A percentile compares a stretch with the other conserved stretches of the same genome.
Conservation (phyloP, 805 yeast species). For the Starmerella floricola region DNA sequence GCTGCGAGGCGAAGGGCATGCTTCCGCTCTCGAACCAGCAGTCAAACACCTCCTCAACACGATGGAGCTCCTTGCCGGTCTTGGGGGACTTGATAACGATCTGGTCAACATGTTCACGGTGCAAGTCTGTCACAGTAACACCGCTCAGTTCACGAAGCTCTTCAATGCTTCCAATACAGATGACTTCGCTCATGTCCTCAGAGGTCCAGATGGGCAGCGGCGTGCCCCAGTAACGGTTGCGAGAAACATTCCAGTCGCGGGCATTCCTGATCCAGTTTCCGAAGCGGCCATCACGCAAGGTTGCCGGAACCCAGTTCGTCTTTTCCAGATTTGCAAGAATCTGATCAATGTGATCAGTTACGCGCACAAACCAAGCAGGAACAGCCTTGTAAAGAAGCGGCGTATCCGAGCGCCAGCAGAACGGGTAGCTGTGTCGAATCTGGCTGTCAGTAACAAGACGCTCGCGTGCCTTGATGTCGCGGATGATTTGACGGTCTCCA, state of each 20-base stretch:
- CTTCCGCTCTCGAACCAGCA: slow-evolving; percentile 99
- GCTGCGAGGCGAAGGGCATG: slow-evolving; percentile 96
- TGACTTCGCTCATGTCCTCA: slow-evolving; percentile 84
- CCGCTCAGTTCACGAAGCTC: slow-evolving; percentile 83
- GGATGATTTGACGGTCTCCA: slow-evolving; percentile 86
- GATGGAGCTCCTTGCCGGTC: slow-evolving; percentile 77
- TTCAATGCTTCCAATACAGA: slow-evolving; percentile 82
- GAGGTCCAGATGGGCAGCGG: slow-evolving; percentile 97
- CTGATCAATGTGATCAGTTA: slow-evolving; percentile 73
- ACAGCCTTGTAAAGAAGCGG: slow-evolving; percentile 92
- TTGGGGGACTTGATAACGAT: slow-evolving; percentile 83
- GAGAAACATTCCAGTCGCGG: slow-evolving; percentile 96
- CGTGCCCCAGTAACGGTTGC: slow-evolving; percentile 99
- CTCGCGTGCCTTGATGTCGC: slow-evolving; percentile 65
- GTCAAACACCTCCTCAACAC: slow-evolving; percentile 96
- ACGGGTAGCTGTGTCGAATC: slow-evolving; percentile 91
- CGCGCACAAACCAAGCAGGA: slow-evolving; percentile 97
- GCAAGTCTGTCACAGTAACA: slow-evolving; percentile 70
- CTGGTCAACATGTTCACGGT: slow-evolving; percentile 83
- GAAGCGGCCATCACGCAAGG: slow-evolving; percentile 87
- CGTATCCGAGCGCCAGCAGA: slow-evolving; percentile 99
- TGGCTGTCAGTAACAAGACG: slow-evolving; percentile 65
- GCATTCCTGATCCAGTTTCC: slow-evolving; percentile 98
- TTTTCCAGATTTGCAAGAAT: slow-evolving; percentile 74
- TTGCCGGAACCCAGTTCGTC: slow-evolving; percentile 90